Percentiles rank a stretch among this genome's conserved stretches.
Evolutionary conservation across 192 early-diverging fungal genomes (phyloP).

Genomic region (Gonapodya sp.): DNA sequence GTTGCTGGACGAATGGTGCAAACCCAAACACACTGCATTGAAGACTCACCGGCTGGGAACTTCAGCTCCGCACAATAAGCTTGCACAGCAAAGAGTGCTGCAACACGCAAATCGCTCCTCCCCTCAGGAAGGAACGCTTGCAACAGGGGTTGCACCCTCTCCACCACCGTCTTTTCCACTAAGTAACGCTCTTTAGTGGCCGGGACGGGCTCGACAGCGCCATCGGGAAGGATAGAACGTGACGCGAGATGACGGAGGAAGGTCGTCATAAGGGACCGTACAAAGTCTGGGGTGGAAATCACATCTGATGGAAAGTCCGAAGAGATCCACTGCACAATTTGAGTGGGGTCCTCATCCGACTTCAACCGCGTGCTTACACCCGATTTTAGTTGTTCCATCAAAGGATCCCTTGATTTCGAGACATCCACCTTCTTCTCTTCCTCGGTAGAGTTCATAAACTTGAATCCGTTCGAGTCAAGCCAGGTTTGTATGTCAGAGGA

Average conservation of each 20-base stretch:
- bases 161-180: background rate
- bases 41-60: background rate
- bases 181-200: background rate
- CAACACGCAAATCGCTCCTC: background rate
- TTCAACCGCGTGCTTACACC: background rate
- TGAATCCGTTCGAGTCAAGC: conserved; percentile 17
- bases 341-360: background rate
- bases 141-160: background rate
- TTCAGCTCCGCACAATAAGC: background rate
- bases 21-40: background rate
- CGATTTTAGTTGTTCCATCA: background rate
- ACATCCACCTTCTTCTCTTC: background rate
- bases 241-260: background rate
- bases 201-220: background rate
- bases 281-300: background rate
- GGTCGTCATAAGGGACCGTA: background rate
- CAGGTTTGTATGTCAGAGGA: conserved; percentile 19
- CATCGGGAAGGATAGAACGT: background rate
- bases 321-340: background rate
- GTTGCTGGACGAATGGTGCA: background rate
- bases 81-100: background rate
- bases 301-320: background rate
- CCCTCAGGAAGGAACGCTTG: background rate
- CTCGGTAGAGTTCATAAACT: conserved; percentile 3
- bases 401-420: background rate